Conservation (phyloP, 2,329 filamentous ascomycete species). For the Fusarium coicis region DNA sequence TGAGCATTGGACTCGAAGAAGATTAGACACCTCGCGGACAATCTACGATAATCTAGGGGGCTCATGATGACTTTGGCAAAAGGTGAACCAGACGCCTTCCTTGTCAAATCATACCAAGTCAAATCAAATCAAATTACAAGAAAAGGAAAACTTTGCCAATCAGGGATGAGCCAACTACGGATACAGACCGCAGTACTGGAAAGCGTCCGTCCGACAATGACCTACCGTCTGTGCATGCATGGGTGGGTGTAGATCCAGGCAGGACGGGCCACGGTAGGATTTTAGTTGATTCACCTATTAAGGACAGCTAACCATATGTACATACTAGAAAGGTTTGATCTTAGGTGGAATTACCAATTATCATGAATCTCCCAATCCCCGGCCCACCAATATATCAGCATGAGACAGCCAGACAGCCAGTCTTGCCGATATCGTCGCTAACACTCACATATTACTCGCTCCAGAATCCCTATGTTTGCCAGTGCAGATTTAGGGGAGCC, state of each 20-base stretch:
- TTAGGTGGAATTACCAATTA: constrained; percentile 12
- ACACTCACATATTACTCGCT: neutral
- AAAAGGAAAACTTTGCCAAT: constrained; percentile 5
- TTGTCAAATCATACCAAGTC: constrained; percentile 1
- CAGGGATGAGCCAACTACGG: neutral
- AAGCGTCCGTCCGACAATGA: constrained; percentile 5
- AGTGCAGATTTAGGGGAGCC: constrained; percentile 14
- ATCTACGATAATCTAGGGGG: constrained; percentile 17
- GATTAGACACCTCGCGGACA: constrained; percentile 23
- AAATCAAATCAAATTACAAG: constrained; percentile 8
- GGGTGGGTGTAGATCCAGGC: neutral
- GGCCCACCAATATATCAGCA: constrained; percentile 14
- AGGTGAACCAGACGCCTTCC: constrained; percentile 34
- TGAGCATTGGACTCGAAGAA: constrained; percentile 16
- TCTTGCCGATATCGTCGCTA: constrained; percentile 1
- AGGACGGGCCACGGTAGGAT: neutral
- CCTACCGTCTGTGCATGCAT: constrained; percentile 12
- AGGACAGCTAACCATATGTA: neutral
- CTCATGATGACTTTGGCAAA: constrained; percentile 12
- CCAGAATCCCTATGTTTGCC: neutral
- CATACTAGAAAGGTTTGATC: neutral
- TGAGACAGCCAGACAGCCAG: neutral
- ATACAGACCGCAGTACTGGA: neutral
- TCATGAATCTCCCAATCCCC: constrained; percentile 8
- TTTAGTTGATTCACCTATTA: neutral